Conservation (phyloP, 2,329 filamentous ascomycete genomes). For the Ceratocystis harringtonii region DNA sequence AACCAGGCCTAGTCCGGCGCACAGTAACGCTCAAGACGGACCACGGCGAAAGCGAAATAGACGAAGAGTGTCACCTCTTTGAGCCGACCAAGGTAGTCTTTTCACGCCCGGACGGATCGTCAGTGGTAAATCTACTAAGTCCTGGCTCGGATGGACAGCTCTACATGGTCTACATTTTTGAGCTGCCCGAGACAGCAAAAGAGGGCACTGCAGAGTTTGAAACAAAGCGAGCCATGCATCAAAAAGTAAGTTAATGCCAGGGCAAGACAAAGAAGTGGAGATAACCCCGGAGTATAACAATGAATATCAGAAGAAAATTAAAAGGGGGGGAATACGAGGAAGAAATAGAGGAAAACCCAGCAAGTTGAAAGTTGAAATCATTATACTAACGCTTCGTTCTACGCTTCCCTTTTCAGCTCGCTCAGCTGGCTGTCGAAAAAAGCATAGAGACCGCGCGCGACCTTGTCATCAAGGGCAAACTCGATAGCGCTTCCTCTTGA, state of each 20-base stretch:
- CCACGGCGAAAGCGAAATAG: slow-evolving; percentile 15
- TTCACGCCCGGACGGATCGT: slow-evolving; percentile 23
- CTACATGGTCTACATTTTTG: slow-evolving; percentile 25
- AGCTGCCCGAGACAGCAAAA: slow-evolving; percentile 21
- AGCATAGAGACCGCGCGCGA: background rate
- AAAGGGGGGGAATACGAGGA: background rate
- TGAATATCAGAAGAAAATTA: background rate
- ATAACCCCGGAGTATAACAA: background rate
- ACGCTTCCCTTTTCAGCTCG: background rate
- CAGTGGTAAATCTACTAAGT: slow-evolving; percentile 24
- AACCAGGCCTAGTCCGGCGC: slow-evolving; percentile 17
- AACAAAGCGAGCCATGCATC: slow-evolving; percentile 19
- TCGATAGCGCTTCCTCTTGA: background rate
- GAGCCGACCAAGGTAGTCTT: slow-evolving; percentile 24
- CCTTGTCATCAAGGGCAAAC: background rate
- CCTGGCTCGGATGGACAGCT: slow-evolving; percentile 21
- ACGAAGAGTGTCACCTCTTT: slow-evolving; percentile 24
- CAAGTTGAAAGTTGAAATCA: no score
- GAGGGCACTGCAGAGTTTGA: slow-evolving; percentile 19
- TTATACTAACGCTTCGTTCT: background rate
- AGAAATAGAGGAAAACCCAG: background rate
- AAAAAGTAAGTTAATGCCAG: slow-evolving; percentile 19
- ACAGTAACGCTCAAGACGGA: slow-evolving; percentile 19
- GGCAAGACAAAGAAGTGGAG: background rate
- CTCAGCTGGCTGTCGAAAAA: background rate